Base-by-base conservation (phyloP, 306 rosid genomes). In the Cyamopsis tetragonoloba region DNA sequence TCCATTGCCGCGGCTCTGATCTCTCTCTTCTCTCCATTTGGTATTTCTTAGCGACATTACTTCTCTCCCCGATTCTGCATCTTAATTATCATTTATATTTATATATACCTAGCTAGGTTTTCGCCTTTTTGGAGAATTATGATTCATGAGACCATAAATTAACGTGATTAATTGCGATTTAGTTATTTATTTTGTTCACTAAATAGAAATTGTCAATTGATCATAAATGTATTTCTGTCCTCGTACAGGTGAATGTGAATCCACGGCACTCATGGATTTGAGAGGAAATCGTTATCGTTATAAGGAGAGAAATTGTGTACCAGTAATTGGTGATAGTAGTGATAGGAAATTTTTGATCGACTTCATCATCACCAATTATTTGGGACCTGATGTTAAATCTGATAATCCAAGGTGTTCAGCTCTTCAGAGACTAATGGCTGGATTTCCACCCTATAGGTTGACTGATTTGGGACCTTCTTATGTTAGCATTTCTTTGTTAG, bases 361-460 rank as follows among this genome's bases (percentile, higher is more conserved):
- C 50, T 86, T 86, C 85, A 69, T 86, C 1, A 5, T 84, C 80
- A 76, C 82, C 15, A 68, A 59, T 42, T 86, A 82, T 71, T 81
- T 89, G 39, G 96, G 90, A 56, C 96, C 96, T 66, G 96, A 86
- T 79, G 81, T 84, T 43, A 78, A 70, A 51, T 67, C 66, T 41
- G 85, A 82, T 70, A 62, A 61, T 38, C 85, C 84, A 18, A 58
- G 63, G 23, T 65, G 61, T 61, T 84, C 85, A 15, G 62, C 75
- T 60, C 47, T 48, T 74, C 86, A 84, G 62, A 84, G 85, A 72
- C 7, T 53, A 38, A 53, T 35, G 1, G 61, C 71, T 57, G 82
- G 75, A 20, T 78, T 31, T 2, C 78, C 76, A 47, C 72, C 80
- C 2, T 84, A 86, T 53, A 39, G 5, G 1, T 60, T 20, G 11